Evolutionary conservation across 148 eudicot genomes (phyloP).

Genomic region (Spergularia bocconei): DNA sequence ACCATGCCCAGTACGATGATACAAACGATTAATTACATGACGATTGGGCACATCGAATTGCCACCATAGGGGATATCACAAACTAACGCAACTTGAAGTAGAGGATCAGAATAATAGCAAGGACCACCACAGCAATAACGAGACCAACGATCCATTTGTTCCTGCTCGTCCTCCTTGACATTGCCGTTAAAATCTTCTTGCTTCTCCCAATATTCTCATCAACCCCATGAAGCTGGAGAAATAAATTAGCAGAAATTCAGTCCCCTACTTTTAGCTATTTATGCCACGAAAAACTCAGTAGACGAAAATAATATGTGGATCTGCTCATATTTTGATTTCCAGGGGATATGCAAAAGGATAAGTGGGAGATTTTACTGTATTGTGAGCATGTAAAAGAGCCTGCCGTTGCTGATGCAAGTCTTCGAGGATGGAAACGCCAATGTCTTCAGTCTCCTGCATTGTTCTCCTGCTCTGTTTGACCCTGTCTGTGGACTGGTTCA

Average conservation of each 20-base stretch:
- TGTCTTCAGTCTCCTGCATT: constrained; percentile 68
- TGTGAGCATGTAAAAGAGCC: constrained; percentile 56
- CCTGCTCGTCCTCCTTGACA: constrained; percentile 65
- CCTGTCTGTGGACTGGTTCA: constrained; percentile 53
- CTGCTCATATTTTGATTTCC: not conserved
- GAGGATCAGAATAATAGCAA: constrained; percentile 50
- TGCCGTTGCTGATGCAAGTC: constrained; percentile 68
- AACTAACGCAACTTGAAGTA: constrained; percentile 51
- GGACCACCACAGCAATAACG: constrained; percentile 40
- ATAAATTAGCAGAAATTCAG: not conserved
- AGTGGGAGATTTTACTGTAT: constrained; percentile 35
- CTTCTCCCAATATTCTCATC: constrained; percentile 62
- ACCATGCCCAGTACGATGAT: constrained; percentile 8
- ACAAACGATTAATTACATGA: constrained; percentile 21
- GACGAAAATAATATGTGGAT: not conserved
- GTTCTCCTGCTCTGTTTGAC: constrained; percentile 57
- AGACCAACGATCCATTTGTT: constrained; percentile 56
- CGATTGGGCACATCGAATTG: constrained; percentile 12
- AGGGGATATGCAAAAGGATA: not conserved
- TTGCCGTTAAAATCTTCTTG: constrained; percentile 49
- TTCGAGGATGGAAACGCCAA: constrained; percentile 68
- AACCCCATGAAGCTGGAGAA: constrained; percentile 65
- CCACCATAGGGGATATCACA: not conserved
- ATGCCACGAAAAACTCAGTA: not conserved
- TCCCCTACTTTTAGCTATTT: not conserved